phyloP scores from a whole-genome alignment of 768 basidiomycete genomes.

The Hortiboletus campestris region DNA sequence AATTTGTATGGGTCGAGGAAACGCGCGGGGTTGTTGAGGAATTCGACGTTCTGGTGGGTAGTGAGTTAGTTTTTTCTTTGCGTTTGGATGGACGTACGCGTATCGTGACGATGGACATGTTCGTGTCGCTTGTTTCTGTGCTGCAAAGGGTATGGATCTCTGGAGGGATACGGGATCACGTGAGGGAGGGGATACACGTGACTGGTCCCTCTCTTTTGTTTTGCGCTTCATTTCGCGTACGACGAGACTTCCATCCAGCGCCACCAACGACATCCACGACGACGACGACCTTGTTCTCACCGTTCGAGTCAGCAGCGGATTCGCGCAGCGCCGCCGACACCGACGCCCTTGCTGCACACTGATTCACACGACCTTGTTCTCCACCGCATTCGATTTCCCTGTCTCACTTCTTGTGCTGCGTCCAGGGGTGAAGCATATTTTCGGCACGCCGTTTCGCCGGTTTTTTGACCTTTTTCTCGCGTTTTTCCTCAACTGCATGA shows the following conservation, averaged over 20 bases:
- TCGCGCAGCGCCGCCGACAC: not conserved
- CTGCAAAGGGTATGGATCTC: not conserved
- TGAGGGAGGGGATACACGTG: not conserved
- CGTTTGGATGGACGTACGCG: slow-evolving; percentile 43
- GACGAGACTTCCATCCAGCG: slow-evolving; percentile 8
- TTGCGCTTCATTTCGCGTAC: slow-evolving; percentile 19
- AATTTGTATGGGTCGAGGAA: slow-evolving; percentile 92
- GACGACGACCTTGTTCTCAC: not conserved
- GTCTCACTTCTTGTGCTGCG: slow-evolving; percentile 10
- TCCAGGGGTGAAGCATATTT: not conserved
- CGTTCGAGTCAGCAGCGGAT: not conserved
- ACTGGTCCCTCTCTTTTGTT: slow-evolving; percentile 12
- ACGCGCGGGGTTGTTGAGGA: slow-evolving; percentile 89
- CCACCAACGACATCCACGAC: slow-evolving; percentile 11
- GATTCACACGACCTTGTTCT: slow-evolving; percentile 4
- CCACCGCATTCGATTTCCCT: not conserved
- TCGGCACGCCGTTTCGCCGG: slow-evolving; percentile 7
- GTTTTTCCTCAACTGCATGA: slow-evolving; percentile 16
- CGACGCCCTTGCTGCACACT: not conserved
- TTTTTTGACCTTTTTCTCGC: not conserved
- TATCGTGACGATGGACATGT: slow-evolving; percentile 71
- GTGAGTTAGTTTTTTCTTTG: not conserved
- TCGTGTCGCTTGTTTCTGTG: not conserved
- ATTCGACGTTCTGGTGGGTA: slow-evolving; percentile 70
- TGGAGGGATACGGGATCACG: not conserved